Evolutionary conservation across 495 filamentous ascomycete species (phyloP).

Genomic region (Cairneyella variabilis): DNA sequence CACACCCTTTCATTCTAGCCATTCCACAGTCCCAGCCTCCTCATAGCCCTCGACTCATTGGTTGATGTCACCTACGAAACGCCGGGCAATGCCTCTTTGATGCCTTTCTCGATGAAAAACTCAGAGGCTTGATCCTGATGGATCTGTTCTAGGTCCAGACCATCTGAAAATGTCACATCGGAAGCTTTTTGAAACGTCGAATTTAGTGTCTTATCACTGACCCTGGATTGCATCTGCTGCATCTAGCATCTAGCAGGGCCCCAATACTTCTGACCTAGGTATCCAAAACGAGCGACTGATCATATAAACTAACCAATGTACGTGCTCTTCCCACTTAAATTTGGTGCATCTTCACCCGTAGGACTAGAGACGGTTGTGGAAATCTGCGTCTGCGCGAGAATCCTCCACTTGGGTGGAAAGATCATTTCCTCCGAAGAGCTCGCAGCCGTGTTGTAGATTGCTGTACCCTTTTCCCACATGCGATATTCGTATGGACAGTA

Average conservation of each 20-base stretch:
- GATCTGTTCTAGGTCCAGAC: slow-evolving; percentile 20
- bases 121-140: slow-evolving; percentile 19
- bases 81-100: slow-evolving; percentile 18
- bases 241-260: no score
- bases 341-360: not conserved
- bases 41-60: slow-evolving; percentile 30
- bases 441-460: no score
- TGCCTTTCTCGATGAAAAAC: slow-evolving; percentile 19
- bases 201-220: slow-evolving; percentile 6
- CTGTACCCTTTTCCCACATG: no score
- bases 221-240: slow-evolving; percentile 7
- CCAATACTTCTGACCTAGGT: no score
- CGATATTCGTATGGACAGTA: no score
- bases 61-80: slow-evolving; percentile 20
- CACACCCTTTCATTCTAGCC: not conserved
- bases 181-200: slow-evolving; percentile 12
- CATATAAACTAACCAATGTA: no score
- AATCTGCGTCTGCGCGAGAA: not conserved
- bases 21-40: not conserved
- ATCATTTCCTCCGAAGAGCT: not conserved
- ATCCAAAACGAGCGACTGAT: no score
- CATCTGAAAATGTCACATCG: slow-evolving; percentile 3
- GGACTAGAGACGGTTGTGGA: not conserved
- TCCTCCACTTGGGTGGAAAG: not conserved
- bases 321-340: slow-evolving; percentile 1